Percentiles rank a stretch among this genome's conserved stretches.
These are phyloP conservation scores for Talaromyces sp. DNA, from an alignment of 2,329 filamentous ascomycete species.

Conservation along the genomic window DNA sequence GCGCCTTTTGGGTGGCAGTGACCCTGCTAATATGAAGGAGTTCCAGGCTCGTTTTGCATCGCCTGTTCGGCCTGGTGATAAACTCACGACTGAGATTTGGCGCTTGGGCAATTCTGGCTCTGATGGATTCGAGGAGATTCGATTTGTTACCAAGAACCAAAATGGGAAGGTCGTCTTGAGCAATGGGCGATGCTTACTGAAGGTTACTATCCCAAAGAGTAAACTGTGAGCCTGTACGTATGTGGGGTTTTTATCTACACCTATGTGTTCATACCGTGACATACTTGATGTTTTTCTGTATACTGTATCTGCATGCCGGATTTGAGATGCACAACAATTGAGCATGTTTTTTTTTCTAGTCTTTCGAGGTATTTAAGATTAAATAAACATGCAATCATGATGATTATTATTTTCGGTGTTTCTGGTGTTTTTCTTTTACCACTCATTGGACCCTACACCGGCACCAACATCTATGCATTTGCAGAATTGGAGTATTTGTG, in stretches of 20 bases:
- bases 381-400: too few relatives aligned
- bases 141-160: conserved; percentile 77
- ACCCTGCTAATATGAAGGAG: conserved; percentile 80
- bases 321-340: neutral
- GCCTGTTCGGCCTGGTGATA: conserved; percentile 81
- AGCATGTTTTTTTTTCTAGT: too few relatives aligned
- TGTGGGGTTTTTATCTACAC: neutral
- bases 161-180: conserved; percentile 83
- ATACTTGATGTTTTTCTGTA: too few relatives aligned
- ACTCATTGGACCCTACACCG: too few relatives aligned
- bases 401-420: too few relatives aligned
- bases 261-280: neutral
- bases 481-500: too few relatives aligned
- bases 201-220: conserved; percentile 61
- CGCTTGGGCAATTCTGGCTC: conserved; percentile 61
- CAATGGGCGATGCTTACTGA: conserved; percentile 82
- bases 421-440: too few relatives aligned
- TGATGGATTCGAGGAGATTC: conserved; percentile 75
- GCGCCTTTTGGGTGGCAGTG: conserved; percentile 70
- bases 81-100: conserved; percentile 81
- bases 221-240: conserved; percentile 58
- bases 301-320: neutral
- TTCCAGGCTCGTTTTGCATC: conserved; percentile 87
- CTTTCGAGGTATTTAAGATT: too few relatives aligned
- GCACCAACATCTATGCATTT: too few relatives aligned